Base-by-base conservation (phyloP, 2,329 filamentous ascomycete genomes). In the Ceratocystis papillata region DNA sequence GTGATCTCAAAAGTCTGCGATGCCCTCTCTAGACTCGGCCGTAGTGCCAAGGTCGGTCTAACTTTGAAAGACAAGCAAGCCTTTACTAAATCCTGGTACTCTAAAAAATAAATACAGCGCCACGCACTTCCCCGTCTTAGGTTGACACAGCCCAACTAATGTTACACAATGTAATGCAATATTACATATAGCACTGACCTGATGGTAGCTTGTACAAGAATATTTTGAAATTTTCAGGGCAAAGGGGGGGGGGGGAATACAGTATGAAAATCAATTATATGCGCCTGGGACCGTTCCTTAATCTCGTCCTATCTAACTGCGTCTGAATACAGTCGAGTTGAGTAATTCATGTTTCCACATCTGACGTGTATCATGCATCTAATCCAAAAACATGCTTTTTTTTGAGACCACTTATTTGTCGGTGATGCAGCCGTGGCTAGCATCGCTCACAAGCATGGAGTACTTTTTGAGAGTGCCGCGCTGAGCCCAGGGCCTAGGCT, bases 41-140 rank as follows among this genome's bases (percentile, higher is more conserved):
- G 94, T 68, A 92, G 94, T 48, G 96, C 95, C 79, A 82, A 93
- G 66, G 90, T 99, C 0, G 91, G 89, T 0, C 75, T 99, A 70
- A 91, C 90, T 0, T 80, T 96, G 65, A 79, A 81, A 71, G 90
- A 97, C 68, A 99, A 99, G 79, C 78, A 80, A 28, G 83, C 85
- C 5, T 99, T 99, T 75, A 81, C 96, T 33, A 81, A 86, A 65
- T 85, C 86, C 37, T 93, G 81, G 76, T 75, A 73, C 7, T 78
- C 77, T 57, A 76, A 76, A 62, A 76, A 73, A 72, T 65, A 59
- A 69, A 25, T 22, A 20, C 57, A 45, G 44, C 61, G 69, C 41
- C 30, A 33, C 33, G 50, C 53, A 57, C n/a, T 17, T 57, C 15
- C 25, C 53, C 12, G 25, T 12, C 17, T 20, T 53, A 12, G 37